These are phyloP conservation scores for Hypoxylon sp. DNA, from an alignment of 2,329 filamentous ascomycete species.

Conservation along the genomic window DNA sequence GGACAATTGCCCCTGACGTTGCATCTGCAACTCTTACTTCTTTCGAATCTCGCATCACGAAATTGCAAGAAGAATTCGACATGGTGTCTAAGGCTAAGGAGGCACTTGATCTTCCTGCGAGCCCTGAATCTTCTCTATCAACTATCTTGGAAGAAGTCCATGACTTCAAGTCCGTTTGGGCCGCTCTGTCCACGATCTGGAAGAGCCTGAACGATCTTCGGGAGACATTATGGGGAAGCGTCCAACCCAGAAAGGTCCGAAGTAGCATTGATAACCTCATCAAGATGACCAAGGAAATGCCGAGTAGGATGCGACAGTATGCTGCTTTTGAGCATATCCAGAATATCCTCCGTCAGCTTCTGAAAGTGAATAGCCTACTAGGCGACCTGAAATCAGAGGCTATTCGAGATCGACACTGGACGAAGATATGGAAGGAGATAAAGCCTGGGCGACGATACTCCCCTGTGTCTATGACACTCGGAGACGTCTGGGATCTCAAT, in stretches of 20 bases:
- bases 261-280: slow-evolving; percentile 91
- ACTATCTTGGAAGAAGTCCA: slow-evolving; percentile 94
- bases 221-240: slow-evolving; percentile 93
- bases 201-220: slow-evolving; percentile 93
- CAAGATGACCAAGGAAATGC: slow-evolving; percentile 99
- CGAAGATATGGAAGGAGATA: slow-evolving; percentile 96
- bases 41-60: slow-evolving; percentile 88
- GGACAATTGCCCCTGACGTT: slow-evolving; percentile 90
- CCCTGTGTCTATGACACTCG: slow-evolving; percentile 93
- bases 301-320: slow-evolving; percentile 98
- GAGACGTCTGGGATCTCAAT: slow-evolving; percentile 98
- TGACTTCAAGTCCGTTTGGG: slow-evolving; percentile 99
- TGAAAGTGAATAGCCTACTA: slow-evolving; percentile 92
- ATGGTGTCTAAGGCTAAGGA: slow-evolving; percentile 98
- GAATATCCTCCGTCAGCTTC: slow-evolving; percentile 85
- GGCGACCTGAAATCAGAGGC: slow-evolving; percentile 96
- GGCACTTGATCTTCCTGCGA: slow-evolving; percentile 88
- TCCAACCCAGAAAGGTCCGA: slow-evolving; percentile 93
- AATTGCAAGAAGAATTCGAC: slow-evolving; percentile 87
- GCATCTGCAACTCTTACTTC: slow-evolving; percentile 85
- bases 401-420: slow-evolving; percentile 96
- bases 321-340: slow-evolving; percentile 99
- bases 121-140: slow-evolving; percentile 84
- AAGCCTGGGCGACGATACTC: slow-evolving; percentile 95
- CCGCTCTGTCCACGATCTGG: slow-evolving; percentile 95